Conservation (phyloP, 2,329 filamentous ascomycete genomes). For the Beauveria australis region DNA sequence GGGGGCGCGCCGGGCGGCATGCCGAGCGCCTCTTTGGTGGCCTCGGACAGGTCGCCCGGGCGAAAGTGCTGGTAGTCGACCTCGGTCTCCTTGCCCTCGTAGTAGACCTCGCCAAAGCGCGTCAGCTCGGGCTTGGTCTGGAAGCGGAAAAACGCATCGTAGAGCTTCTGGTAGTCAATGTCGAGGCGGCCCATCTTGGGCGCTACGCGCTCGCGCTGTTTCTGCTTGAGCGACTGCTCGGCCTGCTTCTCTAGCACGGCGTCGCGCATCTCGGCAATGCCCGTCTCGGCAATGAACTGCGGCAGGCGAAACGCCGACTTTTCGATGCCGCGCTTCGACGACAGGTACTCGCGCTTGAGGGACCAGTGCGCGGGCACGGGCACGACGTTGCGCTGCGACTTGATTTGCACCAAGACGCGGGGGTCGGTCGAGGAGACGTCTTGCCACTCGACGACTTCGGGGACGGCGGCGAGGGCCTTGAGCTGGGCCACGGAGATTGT, state of each 20-base stretch:
- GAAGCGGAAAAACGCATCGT: conserved; percentile 96
- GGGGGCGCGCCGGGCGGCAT: conserved; percentile 90
- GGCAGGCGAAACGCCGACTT: conserved; percentile 89
- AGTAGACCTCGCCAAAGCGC: conserved; percentile 96
- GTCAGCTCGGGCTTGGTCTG: conserved; percentile 94
- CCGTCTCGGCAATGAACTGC: conserved; percentile 95
- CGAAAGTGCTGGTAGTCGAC: conserved; percentile 86
- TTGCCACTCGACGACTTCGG: conserved; percentile 96
- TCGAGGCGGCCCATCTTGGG: conserved; percentile 96
- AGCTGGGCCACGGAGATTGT: conserved; percentile 92
- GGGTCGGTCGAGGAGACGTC: conserved; percentile 89
- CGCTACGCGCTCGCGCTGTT: conserved; percentile 86
- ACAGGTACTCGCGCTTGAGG: conserved; percentile 92
- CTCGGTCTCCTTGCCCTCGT: conserved; percentile 97
- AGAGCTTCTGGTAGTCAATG: conserved; percentile 96
- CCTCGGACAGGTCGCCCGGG: conserved; percentile 82
- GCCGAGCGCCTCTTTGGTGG: conserved; percentile 83
- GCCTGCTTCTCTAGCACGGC: conserved; percentile 94
- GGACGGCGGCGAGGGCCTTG: conserved; percentile 82
- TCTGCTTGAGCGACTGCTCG: conserved; percentile 85
- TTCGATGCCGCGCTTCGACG: conserved; percentile 92
- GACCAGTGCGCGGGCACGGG: conserved; percentile 94
- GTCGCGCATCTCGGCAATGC: conserved; percentile 96
- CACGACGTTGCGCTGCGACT: conserved; percentile 89
- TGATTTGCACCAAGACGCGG: conserved; percentile 83